Evolutionary conservation across 768 basidiomycete genomes (phyloP).

Genomic region (Heimioporus sp.): DNA sequence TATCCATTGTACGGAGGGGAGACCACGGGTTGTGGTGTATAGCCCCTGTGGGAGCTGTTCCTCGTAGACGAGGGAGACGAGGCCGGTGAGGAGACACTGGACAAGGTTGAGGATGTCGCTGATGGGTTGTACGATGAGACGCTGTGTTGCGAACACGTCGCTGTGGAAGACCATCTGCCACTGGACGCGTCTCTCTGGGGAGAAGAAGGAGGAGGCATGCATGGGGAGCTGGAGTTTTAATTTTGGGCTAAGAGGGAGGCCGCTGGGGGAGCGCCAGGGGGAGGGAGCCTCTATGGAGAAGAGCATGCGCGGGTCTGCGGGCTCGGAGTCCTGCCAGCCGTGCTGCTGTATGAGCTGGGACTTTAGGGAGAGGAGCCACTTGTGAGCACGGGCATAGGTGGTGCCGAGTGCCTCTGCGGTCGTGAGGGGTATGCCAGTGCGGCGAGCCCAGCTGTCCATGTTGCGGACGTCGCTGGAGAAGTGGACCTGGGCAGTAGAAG

Average conservation of each 20-base stretch:
- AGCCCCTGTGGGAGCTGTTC: conserved; percentile 69
- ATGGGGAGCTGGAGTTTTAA: conserved; percentile 71
- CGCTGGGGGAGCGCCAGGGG: conserved; percentile 73
- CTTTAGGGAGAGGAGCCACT: conserved; percentile 67
- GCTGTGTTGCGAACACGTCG: conserved; percentile 69
- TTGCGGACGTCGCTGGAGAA: conserved; percentile 79
- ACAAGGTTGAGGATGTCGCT: conserved; percentile 67
- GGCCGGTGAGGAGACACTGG: conserved; percentile 71
- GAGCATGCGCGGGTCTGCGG: conserved; percentile 67
- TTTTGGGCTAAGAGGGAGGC: conserved; percentile 74
- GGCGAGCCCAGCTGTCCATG: conserved; percentile 81
- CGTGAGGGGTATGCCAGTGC: conserved; percentile 78
- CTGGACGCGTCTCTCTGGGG: conserved; percentile 77
- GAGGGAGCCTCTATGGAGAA: conserved; percentile 77
- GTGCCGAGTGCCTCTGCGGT: conserved; percentile 80
- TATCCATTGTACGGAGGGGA: conserved; percentile 79
- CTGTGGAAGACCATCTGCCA: conserved; percentile 91
- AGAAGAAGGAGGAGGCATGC: conserved; percentile 83
- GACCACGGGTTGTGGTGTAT: conserved; percentile 72
- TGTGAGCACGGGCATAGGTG: conserved; percentile 78
- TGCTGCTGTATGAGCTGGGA: conserved; percentile 62
- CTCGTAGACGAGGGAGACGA: conserved; percentile 71
- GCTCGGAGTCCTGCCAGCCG: conserved; percentile 63
- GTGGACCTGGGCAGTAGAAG: conserved; percentile 57
- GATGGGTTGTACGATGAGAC: conserved; percentile 66